These are phyloP conservation scores for Dimocarpus longan DNA, from an alignment of 345 rosid species.

Conservation along the genomic window DNA sequence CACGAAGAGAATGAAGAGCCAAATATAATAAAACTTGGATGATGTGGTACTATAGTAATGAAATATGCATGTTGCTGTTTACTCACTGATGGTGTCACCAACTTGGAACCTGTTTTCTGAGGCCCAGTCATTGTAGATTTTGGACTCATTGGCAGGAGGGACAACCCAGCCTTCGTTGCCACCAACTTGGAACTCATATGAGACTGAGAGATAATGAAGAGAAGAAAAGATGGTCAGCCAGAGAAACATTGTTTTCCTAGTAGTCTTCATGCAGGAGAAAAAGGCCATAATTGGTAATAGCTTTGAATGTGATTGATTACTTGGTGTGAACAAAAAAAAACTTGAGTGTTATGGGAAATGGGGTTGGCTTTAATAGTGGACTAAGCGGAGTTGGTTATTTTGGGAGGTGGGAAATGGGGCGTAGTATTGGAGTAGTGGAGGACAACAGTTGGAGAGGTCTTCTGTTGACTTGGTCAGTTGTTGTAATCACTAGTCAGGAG, in stretches of 20 bases:
- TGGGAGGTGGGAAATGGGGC: not conserved
- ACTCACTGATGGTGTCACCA: constrained; percentile 52
- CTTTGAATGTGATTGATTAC: not conserved
- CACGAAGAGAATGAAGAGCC: not conserved
- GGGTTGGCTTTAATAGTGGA: not conserved
- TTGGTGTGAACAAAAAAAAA: not conserved
- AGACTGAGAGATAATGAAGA: constrained; percentile 31
- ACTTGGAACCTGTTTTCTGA: constrained; percentile 58
- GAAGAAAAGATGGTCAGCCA: constrained; percentile 22
- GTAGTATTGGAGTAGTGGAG: constrained; percentile 11
- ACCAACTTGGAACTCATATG: constrained; percentile 51
- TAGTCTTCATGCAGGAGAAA: not conserved
- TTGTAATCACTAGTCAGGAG: no score
- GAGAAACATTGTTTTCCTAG: constrained; percentile 17
- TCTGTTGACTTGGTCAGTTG: constrained; percentile 19
- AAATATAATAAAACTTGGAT: no score
- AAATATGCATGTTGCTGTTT: not conserved
- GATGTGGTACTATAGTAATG: no score
- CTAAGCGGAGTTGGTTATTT: constrained; percentile 15
- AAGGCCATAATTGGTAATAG: not conserved
- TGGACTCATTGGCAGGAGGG: constrained; percentile 54
- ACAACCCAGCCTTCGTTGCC: constrained; percentile 52
- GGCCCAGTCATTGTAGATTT: constrained; percentile 59
- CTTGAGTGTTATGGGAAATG: not conserved
- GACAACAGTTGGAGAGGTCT: not conserved